A percentile compares a stretch with the other conserved stretches of the same genome.
Evolutionary conservation across 2,329 filamentous ascomycete genomes (phyloP).

Genomic region (Gremmenia infestans): DNA sequence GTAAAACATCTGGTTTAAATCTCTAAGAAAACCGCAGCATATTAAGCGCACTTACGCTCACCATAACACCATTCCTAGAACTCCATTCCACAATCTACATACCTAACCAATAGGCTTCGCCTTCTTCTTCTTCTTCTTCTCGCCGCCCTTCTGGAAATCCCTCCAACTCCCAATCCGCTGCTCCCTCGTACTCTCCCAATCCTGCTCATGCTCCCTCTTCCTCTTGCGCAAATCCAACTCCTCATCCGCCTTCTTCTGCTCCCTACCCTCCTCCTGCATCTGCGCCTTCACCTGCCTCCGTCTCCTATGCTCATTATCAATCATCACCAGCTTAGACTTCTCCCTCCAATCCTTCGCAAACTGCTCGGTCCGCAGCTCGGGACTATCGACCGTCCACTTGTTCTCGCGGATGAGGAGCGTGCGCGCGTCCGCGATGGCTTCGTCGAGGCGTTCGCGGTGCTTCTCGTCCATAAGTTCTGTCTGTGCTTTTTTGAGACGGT

Average conservation of each 20-base stretch:
- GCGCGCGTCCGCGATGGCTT: conserved; percentile 91
- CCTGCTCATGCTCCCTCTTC: conserved; percentile 87
- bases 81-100: background rate
- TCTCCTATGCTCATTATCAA: conserved; percentile 85
- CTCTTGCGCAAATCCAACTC: conserved; percentile 76
- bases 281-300: conserved; percentile 84
- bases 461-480: conserved; percentile 91
- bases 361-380: conserved; percentile 76
- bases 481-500: conserved; percentile 93
- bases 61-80: background rate
- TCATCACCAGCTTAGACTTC: conserved; percentile 82
- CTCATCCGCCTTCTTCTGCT: conserved; percentile 80
- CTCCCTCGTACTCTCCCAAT: conserved; percentile 92
- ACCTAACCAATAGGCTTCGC: conserved; percentile 28
- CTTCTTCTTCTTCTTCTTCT: conserved; percentile 66
- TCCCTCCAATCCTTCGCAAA: conserved; percentile 85
- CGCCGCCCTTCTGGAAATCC: conserved; percentile 71
- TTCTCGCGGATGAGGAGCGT: conserved; percentile 91
- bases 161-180: conserved; percentile 92
- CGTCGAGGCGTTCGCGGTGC: conserved; percentile 78
- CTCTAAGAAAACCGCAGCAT: too few relatives aligned
- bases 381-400: conserved; percentile 85
- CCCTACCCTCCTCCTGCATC: conserved; percentile 92
- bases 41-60: background rate
- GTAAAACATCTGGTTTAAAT: too few relatives aligned